Evolutionary conservation across 2,329 filamentous ascomycete genomes (phyloP), one percentile per base, ranked within the genome.

Genomic region (Mycocentrospora acerina): DNA sequence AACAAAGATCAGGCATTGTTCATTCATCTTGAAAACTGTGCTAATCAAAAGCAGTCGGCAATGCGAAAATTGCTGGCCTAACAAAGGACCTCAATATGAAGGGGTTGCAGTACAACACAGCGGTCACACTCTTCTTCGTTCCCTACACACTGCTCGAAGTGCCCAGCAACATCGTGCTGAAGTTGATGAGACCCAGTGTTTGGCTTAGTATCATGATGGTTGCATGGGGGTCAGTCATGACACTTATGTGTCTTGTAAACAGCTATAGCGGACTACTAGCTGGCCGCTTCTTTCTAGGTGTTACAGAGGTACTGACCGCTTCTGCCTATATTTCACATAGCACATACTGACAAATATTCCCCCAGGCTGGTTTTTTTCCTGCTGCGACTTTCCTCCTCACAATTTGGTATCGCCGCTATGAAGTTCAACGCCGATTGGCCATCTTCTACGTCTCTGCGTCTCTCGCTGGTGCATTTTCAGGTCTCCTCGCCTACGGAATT

Each of bases 351-450:
- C 28, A 19, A 11, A 32, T 9, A 15, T 22, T n/a, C 10, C 8
- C 24, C 4, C 29, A 60, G 57, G 76, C 78, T 22, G 83, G 82
- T 0, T 68, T 86, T 37, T 70, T 86, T 3, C 83, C 83, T 0
- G 83, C 82, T 14, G 84, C 86, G 53, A 78, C 79, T 1, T 65
- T 64, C 33, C 37, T 64, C 10, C 43, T 67, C 7, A 66, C 62
- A 3, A 37, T 64, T 7, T 67, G 64, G 63, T 67, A 67, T 32
- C 55, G 54, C 3, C 55, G 63, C 9, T 62, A 57, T 30, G 64
- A 67, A 49, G 37, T 64, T 3, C 61, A 65, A 33, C 55, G 58
- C 10, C 58, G 64, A 4, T 60, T 66, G 59, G 62, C 63, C 5
- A 54, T 66, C 9, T 65, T 66, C 40, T 66, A 66, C 35, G 41